Evolutionary conservation across 2,329 filamentous ascomycete species (phyloP), one percentile per base, ranked within the genome.

Genomic region (Domatiomyces globalis): DNA sequence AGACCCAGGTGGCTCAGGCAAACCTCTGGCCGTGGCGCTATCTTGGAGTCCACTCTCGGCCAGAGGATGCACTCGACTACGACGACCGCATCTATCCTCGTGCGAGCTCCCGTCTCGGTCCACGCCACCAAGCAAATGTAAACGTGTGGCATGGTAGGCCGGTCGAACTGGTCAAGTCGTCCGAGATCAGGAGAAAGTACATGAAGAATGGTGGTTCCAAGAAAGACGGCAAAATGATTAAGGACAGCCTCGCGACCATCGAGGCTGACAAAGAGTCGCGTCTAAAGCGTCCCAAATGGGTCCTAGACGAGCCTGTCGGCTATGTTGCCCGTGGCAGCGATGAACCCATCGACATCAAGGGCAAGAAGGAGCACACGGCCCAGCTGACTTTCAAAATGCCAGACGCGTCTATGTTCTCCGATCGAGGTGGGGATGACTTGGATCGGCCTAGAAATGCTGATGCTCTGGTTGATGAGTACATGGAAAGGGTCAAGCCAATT

Each of bases 1-100:
- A 84, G 51, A 88, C 94, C 63, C 90, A 96, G 65, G 84, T 90
- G 52, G 87, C 92, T 53, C 85, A 95, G 60, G 88, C 90, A 29
- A 92, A 87, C 62, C 79, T 95, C 63, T 98, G 92, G 92, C 89
- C 88, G 1, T 96, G 92, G 72, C 81, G 92, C 54, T 98, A 98
- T 66, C 72, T 98, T 5, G 92, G 92, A 39, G 88, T 95, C 59
- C 92, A 98, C 69, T 95, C 89, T 69, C 85, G 88, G 59, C 85
- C 92, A 1, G 89, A 96, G 67, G 92, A 98, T 70, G 92, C 87
- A 0, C 73, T 98, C 27, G 92, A 98, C 66, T 94, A 95, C 64
- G 92, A 98, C 63, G 92, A 98, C 66, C 83, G 92, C 57, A 96
- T 98, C 58, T 96, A 96, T 64, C 92, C 92, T 7, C 84, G 92